Evolutionary conservation across 768 basidiomycete genomes (phyloP).

Genomic region (Boletus speciosus): DNA sequence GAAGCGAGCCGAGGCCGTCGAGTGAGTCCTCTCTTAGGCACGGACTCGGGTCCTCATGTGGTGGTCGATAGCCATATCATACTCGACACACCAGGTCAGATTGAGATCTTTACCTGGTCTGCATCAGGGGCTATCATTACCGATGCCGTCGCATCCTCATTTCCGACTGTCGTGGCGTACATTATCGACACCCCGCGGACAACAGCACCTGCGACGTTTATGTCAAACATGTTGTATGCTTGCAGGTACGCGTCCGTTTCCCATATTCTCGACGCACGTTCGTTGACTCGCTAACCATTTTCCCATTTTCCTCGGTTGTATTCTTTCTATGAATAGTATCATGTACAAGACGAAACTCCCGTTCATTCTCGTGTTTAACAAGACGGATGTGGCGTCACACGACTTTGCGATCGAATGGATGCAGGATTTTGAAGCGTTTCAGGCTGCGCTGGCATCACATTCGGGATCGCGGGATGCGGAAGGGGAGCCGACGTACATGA

Average conservation of each 20-base stretch:
- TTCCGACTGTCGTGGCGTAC: slow-evolving; percentile 95
- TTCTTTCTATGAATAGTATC: slow-evolving; percentile 52
- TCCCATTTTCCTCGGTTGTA: not conserved
- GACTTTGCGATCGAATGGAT: slow-evolving; percentile 97
- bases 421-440: slow-evolving; percentile 95
- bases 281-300: not conserved
- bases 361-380: slow-evolving; percentile 98
- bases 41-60: not conserved
- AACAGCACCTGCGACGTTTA: slow-evolving; percentile 93
- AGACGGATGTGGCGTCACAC: slow-evolving; percentile 89
- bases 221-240: slow-evolving; percentile 99
- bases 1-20: slow-evolving; percentile 82
- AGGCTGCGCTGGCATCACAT: slow-evolving; percentile 76
- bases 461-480: slow-evolving; percentile 66
- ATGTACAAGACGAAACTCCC: slow-evolving; percentile 97
- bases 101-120: slow-evolving; percentile 99
- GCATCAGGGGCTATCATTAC: slow-evolving; percentile 99
- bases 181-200: slow-evolving; percentile 96
- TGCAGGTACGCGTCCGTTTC: slow-evolving; percentile 62
- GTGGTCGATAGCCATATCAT: slow-evolving; percentile 71
- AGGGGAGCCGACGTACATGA: slow-evolving; percentile 97
- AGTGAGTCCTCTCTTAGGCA: slow-evolving; percentile 50
- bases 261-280: not conserved
- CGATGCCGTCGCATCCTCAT: slow-evolving; percentile 87
- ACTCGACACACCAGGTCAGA: slow-evolving; percentile 97